phyloP scores from a whole-genome alignment of 2,329 filamentous ascomycete species.

The Fusarium chuoi region DNA sequence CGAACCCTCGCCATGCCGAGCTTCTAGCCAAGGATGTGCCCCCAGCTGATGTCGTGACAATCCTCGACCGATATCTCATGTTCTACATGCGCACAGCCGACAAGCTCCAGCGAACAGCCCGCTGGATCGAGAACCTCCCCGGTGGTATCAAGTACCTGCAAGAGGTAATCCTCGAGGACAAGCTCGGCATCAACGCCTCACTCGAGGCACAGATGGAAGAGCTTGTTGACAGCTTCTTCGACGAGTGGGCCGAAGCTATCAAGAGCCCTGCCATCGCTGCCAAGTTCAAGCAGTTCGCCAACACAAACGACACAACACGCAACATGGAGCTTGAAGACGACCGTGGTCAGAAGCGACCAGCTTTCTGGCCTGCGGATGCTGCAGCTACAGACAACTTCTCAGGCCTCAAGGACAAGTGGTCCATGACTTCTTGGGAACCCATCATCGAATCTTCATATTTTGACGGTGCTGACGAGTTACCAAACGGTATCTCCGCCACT shows the following conservation, averaged over 20 bases:
- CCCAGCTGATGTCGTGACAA: slow-evolving; percentile 81
- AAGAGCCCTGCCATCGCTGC: slow-evolving; percentile 72
- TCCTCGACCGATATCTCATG: slow-evolving; percentile 89
- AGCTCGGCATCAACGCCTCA: slow-evolving; percentile 83
- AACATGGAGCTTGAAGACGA: slow-evolving; percentile 77
- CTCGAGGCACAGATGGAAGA: slow-evolving; percentile 90
- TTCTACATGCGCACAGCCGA: slow-evolving; percentile 96
- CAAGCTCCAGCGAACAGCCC: slow-evolving; percentile 86
- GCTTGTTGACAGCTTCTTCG: slow-evolving; percentile 85
- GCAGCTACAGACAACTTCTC: slow-evolving; percentile 77
- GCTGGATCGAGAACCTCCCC: slow-evolving; percentile 86
- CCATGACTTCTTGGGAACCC: slow-evolving; percentile 76
- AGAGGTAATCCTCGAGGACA: slow-evolving; percentile 85
- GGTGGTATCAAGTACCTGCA: slow-evolving; percentile 86
- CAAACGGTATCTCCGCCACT: slow-evolving; percentile 78
- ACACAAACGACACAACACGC: slow-evolving; percentile 77
- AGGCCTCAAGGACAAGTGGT: slow-evolving; percentile 70
- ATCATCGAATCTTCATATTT: slow-evolving; percentile 78
- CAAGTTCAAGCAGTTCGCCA: slow-evolving; percentile 85
- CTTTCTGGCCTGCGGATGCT: slow-evolving; percentile 78
- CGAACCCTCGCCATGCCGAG: slow-evolving; percentile 83
- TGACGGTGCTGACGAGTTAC: slow-evolving; percentile 67
- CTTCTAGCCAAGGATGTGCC: slow-evolving; percentile 88
- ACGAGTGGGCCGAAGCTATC: slow-evolving; percentile 90
- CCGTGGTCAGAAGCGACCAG: slow-evolving; percentile 77